Base-by-base conservation (phyloP, 164 flowering plant genomes). In the Umbellularia californica region DNA sequence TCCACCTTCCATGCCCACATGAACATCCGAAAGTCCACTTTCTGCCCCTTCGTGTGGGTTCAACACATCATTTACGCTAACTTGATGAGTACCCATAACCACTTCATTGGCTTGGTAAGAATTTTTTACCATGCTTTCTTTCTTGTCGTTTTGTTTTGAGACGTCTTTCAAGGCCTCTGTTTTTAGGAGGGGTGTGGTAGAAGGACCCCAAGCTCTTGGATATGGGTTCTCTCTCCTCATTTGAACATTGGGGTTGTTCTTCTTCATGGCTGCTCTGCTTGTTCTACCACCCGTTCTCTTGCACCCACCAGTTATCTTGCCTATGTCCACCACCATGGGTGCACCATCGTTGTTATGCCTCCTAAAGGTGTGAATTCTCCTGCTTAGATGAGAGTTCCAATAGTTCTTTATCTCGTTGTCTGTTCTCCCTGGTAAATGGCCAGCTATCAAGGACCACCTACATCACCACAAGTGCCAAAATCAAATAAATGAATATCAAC, bases 391-490 rank as follows among this genome's bases (percentile, higher is more conserved):
- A 27, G 97, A 90, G 77, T 93, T 93, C 98, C 97, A 93, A 74
- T 93, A 88, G 71, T 93, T 93, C 77, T 93, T 93, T 19, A 93
- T 91, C 78, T 93, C 97, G 74, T 93, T 93, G 81, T 93, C 97
- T 58, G 97, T 93, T 85, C 97, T 89, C 55, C 97, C 97, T 0
- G 97, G 92, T 52, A 93, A 73, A 15, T 89, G 85, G 7, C 85
- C 87, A 1, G 95, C 98, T 58, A 93, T 93, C 81, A 91, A 52
- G 5, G 96, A 90, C 98, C 98, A 93, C 86, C 98, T 93, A 79
- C 72, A 74, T 1, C 20, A n/a, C 2, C 47, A 23, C 22, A 70
- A 14, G 17, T 11, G 60, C 55, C 9, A 69, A n/a, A 19, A 2
- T 41, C 58, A 69, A 9, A 47, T 69, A 41, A 41, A 71, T 71